A percentile compares a stretch with the other conserved stretches of the same genome.
phyloP scores from a whole-genome alignment of 2,329 filamentous ascomycete genomes.

The Graphium sp. region DNA sequence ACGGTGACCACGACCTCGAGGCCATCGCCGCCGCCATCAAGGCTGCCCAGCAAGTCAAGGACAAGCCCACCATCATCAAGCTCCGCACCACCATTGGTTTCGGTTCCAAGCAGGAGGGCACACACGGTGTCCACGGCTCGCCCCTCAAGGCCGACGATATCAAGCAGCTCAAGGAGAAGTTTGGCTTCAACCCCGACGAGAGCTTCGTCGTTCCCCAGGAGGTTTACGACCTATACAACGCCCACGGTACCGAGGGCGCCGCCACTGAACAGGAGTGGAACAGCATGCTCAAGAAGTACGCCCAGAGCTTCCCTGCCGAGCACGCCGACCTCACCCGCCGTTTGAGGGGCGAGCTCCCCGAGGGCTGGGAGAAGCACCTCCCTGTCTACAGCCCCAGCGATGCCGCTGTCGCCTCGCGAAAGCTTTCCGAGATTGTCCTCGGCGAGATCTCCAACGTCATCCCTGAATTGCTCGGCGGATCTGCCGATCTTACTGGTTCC shows the following conservation, averaged over 20 bases:
- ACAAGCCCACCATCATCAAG: slow-evolving; percentile 97
- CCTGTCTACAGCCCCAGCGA: slow-evolving; percentile 83
- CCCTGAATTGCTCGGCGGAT: slow-evolving; percentile 88
- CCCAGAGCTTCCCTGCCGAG: slow-evolving; percentile 58
- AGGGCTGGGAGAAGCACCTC: slow-evolving; percentile 90
- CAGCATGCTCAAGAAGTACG: slow-evolving; percentile 78
- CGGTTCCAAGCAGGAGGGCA: slow-evolving; percentile 85
- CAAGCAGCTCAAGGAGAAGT: slow-evolving; percentile 85
- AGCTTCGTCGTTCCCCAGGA: slow-evolving; percentile 85
- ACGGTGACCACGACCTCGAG: slow-evolving; percentile 79
- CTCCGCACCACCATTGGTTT: slow-evolving; percentile 95
- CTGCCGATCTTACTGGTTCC: slow-evolving; percentile 92
- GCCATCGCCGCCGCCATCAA: slow-evolving; percentile 79
- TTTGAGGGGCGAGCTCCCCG: slow-evolving; percentile 66
- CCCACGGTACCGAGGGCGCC: slow-evolving; percentile 73
- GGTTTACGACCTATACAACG: slow-evolving; percentile 81
- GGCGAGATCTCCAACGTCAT: slow-evolving; percentile 68
- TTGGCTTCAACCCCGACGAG: slow-evolving; percentile 91
- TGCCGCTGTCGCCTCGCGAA: slow-evolving; percentile 69
- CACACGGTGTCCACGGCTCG: slow-evolving; percentile 89
- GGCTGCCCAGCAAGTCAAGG: slow-evolving; percentile 69
- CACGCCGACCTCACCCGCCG: slow-evolving; percentile 69
- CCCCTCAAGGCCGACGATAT: slow-evolving; percentile 90
- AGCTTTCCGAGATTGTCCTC: slow-evolving; percentile 89
- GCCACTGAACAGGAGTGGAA: slow-evolving; percentile 92